These are phyloP conservation scores for Mollisia scopiformis DNA, from an alignment of 2,329 filamentous ascomycete species.

Conservation along the genomic window DNA sequence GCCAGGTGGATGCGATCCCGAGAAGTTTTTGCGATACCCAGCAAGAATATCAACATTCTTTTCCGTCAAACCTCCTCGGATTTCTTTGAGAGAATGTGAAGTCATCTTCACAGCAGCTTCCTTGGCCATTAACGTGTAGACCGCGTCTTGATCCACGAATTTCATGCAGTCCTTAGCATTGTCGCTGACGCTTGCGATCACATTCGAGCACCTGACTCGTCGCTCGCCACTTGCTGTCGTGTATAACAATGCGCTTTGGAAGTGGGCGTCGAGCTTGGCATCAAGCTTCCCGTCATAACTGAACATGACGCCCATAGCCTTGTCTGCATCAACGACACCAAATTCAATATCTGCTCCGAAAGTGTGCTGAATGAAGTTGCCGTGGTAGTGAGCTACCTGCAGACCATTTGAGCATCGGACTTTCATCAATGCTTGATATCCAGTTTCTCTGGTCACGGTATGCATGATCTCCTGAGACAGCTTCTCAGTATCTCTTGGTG, in stretches of 20 bases:
- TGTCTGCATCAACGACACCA: constrained; percentile 89
- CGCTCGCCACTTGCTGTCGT: constrained; percentile 89
- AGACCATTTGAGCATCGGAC: constrained; percentile 96
- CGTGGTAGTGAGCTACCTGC: constrained; percentile 91
- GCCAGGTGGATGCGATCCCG: constrained; percentile 80
- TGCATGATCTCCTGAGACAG: constrained; percentile 85
- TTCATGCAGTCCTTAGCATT: constrained; percentile 84
- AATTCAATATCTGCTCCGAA: constrained; percentile 95
- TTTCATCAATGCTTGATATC: constrained; percentile 97
- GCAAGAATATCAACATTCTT: constrained; percentile 92
- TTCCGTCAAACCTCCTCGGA: constrained; percentile 81
- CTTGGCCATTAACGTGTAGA: constrained; percentile 86
- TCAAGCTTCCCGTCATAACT: constrained; percentile 98
- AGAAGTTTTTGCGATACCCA: constrained; percentile 90
- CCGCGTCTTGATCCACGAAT: constrained; percentile 94
- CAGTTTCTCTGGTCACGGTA: constrained; percentile 84
- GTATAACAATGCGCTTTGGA: constrained; percentile 93
- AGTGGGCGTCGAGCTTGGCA: constrained; percentile 93
- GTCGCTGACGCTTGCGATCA: constrained; percentile 90
- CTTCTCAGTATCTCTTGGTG: constrained; percentile 82
- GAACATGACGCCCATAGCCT: constrained; percentile 89
- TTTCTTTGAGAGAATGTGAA: constrained; percentile 78
- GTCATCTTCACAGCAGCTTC: constrained; percentile 88
- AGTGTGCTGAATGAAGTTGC: constrained; percentile 94
- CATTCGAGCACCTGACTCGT: constrained; percentile 88